phyloP scores from a whole-genome alignment of 1,284 basidiomycete species.

The Ganoderma resinaceum region DNA sequence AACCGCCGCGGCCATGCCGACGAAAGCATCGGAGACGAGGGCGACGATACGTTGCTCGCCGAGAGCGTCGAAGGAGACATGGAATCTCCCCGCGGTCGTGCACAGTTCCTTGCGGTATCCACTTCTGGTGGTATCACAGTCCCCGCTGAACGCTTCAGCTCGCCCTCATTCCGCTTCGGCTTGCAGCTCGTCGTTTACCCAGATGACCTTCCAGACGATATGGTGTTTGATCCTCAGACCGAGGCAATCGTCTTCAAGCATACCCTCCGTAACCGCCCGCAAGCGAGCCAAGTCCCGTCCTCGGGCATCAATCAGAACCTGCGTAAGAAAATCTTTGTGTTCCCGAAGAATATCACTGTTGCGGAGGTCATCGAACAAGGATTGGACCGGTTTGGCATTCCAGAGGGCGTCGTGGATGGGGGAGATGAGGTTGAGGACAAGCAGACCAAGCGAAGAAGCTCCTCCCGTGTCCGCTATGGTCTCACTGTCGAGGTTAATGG shows the following conservation, averaged over 20 bases:
- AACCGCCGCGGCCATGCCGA: slow-evolving; percentile 61
- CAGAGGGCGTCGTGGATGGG: slow-evolving; percentile 95
- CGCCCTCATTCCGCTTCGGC: slow-evolving; percentile 84
- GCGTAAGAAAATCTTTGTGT: slow-evolving; percentile 80
- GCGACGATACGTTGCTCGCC: slow-evolving; percentile 60
- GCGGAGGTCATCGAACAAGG: slow-evolving; percentile 95
- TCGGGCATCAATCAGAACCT: slow-evolving; percentile 65
- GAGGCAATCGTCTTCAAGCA: slow-evolving; percentile 89
- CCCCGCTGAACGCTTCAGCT: slow-evolving; percentile 76
- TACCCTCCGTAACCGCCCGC: slow-evolving; percentile 62
- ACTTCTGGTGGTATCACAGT: slow-evolving; percentile 50
- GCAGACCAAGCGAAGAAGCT: slow-evolving; percentile 80
- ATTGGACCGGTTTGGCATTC: slow-evolving; percentile 91
- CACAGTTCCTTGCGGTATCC: slow-evolving; percentile 55
- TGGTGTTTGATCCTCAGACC: slow-evolving; percentile 91
- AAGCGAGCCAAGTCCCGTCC: slow-evolving; percentile 49
- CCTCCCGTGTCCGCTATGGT: slow-evolving; percentile 81
- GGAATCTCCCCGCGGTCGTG: slow-evolving; percentile 34
- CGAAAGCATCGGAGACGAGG: slow-evolving; percentile 44
- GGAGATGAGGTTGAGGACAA: slow-evolving; percentile 98
- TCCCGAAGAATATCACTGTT: slow-evolving; percentile 94
- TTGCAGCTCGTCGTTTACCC: slow-evolving; percentile 88
- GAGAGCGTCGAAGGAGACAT: slow-evolving; percentile 43
- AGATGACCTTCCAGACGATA: slow-evolving; percentile 90
- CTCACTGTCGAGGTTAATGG: slow-evolving; percentile 67